Percentiles rank a stretch among this genome's conserved stretches.
Evolutionary conservation across 208 protist genomes (phyloP).

Genomic region (Crithidia sp.): DNA sequence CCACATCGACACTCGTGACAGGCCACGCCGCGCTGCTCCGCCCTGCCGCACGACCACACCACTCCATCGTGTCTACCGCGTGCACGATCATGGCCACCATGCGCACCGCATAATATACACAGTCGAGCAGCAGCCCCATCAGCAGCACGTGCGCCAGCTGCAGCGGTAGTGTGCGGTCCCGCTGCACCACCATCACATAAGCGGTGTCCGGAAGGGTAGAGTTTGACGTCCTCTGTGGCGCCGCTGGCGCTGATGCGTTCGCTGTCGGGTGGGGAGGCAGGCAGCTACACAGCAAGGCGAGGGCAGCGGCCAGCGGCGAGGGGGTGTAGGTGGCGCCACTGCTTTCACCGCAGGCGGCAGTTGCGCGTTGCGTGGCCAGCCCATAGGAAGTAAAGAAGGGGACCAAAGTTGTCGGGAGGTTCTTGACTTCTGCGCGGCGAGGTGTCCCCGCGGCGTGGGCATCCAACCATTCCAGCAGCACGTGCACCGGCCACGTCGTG

Average conservation of each 20-base stretch:
- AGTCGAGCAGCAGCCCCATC: constrained; percentile 55
- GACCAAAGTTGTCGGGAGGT: constrained; percentile 19
- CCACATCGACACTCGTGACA: constrained; percentile 25
- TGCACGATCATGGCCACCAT: constrained; percentile 32
- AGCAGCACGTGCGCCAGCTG: constrained; percentile 81
- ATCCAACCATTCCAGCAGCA: constrained; percentile 20
- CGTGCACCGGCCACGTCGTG: constrained; percentile 17
- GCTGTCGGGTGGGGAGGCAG: not conserved
- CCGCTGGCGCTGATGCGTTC: not conserved
- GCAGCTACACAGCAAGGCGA: constrained; percentile 24
- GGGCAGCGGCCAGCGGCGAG: constrained; percentile 17
- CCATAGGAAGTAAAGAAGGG: constrained; percentile 19
- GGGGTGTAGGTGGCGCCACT: not conserved
- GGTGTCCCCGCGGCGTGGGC: not conserved
- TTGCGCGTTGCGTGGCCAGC: not conserved
- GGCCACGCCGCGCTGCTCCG: not conserved
- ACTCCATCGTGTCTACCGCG: constrained; percentile 23
- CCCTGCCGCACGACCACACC: constrained; percentile 1
- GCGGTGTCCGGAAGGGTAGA: not conserved
- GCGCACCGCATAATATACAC: constrained; percentile 21
- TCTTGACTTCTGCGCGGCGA: no score
- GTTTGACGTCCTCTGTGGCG: not conserved
- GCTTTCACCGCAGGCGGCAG: not conserved
- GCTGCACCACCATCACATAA: not conserved
- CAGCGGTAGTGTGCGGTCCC: constrained; percentile 49